These are phyloP conservation scores for Metarhizium anisopliae DNA, from an alignment of 2,329 filamentous ascomycete species.

Conservation along the genomic window DNA sequence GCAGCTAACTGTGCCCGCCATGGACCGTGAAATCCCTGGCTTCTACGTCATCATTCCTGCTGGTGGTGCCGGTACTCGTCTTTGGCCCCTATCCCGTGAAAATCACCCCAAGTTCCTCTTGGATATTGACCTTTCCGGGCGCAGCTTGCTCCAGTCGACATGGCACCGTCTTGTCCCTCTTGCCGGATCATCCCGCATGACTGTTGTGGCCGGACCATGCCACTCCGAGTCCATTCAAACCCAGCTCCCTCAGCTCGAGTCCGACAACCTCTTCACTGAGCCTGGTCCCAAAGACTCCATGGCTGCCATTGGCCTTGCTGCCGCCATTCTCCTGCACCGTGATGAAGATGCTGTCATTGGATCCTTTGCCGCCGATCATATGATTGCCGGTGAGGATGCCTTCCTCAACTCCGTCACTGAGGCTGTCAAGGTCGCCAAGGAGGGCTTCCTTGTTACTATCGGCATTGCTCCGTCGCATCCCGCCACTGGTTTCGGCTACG, in stretches of 20 bases:
- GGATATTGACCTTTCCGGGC: conserved; percentile 16
- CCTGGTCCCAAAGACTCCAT: conserved; percentile 18
- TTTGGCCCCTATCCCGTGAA: conserved; percentile 18
- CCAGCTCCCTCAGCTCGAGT: conserved; percentile 15
- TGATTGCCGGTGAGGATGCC: conserved; percentile 18
- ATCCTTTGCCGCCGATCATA: conserved; percentile 18
- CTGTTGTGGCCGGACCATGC: conserved; percentile 16
- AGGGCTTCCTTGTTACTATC: conserved; percentile 17
- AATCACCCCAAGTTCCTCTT: conserved; percentile 19
- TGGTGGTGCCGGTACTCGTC: conserved; percentile 18
- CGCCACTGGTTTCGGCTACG: conserved; percentile 18
- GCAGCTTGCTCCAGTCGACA: conserved; percentile 17
- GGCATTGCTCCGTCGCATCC: conserved; percentile 18
- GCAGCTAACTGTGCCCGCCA: conserved; percentile 7
- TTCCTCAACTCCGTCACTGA: conserved; percentile 17
- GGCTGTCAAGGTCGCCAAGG: conserved; percentile 17
- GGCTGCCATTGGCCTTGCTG: conserved; percentile 18
- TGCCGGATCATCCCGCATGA: conserved; percentile 15
- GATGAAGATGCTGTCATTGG: conserved; percentile 16
- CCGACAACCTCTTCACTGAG: conserved; percentile 16
- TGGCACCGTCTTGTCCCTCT: conserved; percentile 17
- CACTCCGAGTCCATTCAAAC: conserved; percentile 16
- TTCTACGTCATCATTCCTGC: conserved; percentile 19
- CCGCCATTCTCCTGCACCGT: conserved; percentile 15
- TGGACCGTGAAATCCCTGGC: conserved; percentile 15